Base-by-base conservation (phyloP, 345 rosid genomes). In the Corchorus olitorius region DNA sequence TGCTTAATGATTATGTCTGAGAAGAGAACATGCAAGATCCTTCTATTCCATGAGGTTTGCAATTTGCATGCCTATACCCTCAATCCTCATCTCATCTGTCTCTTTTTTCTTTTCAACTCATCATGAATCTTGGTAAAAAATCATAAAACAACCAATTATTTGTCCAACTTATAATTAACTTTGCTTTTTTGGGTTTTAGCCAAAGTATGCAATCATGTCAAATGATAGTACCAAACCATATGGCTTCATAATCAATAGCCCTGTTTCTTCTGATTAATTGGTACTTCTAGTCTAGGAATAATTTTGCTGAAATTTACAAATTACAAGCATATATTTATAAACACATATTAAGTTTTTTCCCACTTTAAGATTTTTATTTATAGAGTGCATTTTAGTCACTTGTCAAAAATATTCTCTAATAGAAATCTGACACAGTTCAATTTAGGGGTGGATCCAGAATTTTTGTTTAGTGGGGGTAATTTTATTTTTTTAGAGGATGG, bases 21-120 rank as follows among this genome's bases (percentile, higher is more conserved):
- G 59, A 35, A 74, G 20, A 7, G 58, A 74, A 48, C 56, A 61
- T 74, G 76, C 68, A 74, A 48, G 58, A 61, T 74, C 69, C 69
- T 74, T 74, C 68, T 58, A 27, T 59, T 35, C 11, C 43, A 37
- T 27, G 74, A 27, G 55, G 11, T 13, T 55, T 74, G 39, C 68
- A 3, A 5, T 13, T 55, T 74, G 39, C 68, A 3, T 73, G 58
- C 66, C 56, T 19, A 27, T 27, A 2, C 19, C 19, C 6, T 39
- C 43, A 3, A 6, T 39, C 43, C 43, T 6, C 43, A 39, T 39
- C 43, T 39, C 4, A 34, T 19, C 15, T 52, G 45, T 43, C 39
- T 41, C 27, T n/a, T 60, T 72, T 39, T 22, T 72, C 59, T 59
- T 8, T 19, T 22, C 7, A 8, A n/a, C 15, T 45, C 71, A 45